Base-by-base conservation (phyloP, 2,329 filamentous ascomycete genomes). In the Fusarium sp. region DNA sequence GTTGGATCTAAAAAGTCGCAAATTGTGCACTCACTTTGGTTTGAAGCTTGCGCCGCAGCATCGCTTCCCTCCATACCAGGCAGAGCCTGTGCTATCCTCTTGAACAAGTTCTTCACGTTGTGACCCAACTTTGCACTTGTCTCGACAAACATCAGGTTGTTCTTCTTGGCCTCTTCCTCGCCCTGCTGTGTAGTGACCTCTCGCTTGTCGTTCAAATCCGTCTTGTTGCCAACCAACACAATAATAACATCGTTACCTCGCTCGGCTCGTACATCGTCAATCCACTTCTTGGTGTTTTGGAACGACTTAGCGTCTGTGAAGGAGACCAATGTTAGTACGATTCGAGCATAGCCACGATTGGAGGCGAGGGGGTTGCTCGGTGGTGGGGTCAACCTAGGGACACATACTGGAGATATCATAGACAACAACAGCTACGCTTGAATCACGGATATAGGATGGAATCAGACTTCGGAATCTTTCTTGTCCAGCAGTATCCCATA, bases 201-300 rank as follows among this genome's bases (percentile, higher is more conserved):
- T 57, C 96, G 89, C 87, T 97, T 98, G 81, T 99, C 96, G 81
- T 96, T 97, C 80, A 99, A 82, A 86, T 99, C 96, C 44, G 96
- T 99, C 89, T 99, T 99, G 86, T 99, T 99, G 72, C 96, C 96
- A 38, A 99, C 97, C 46, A 99, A 84, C 46, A 99, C 96, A 76
- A 99, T 98, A 76, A 99, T 99, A 65, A 99, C 97, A 81, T 99
- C 96, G 84, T 97, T 97, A 52, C 96, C 96, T 77, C 96, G 89
- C 84, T 99, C 96, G 52, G 94, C 95, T 67, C 96, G 89, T 61
- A 99, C 96, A 78, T 99, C 96, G 78, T 99, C 96, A 72, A 99
- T 97, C 96, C 97, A 99, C 86, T 99, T 99, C 77, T 94, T 90
- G 56, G 96, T 99, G 82, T 99, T 97, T 79, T 97, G 92, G 85